These are phyloP conservation scores for Blastocystis sp. DNA, from an alignment of 352 stramenopile species.

Conservation along the genomic window DNA sequence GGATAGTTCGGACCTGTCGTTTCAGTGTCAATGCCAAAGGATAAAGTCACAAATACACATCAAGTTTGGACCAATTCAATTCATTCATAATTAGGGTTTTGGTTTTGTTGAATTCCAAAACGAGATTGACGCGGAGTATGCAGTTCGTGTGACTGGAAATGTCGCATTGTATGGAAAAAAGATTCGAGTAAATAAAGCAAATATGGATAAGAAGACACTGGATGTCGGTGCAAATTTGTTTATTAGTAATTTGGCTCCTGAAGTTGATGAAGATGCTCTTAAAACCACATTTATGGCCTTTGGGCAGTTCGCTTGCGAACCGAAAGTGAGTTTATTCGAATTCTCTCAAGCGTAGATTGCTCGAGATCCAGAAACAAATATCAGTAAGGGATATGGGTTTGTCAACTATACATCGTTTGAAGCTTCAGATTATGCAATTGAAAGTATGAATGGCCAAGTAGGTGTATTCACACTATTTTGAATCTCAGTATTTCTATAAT, in stretches of 20 bases:
- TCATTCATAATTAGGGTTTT: constrained; percentile 78
- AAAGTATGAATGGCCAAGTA: constrained; percentile 94
- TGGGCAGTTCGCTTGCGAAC: constrained; percentile 87
- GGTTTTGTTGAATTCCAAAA: constrained; percentile 97
- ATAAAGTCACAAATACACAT: constrained; percentile 88
- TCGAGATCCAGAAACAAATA: constrained; percentile 75
- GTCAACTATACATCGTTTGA: constrained; percentile 93
- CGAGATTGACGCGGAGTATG: constrained; percentile 92
- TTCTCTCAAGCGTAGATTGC: constrained; percentile 60
- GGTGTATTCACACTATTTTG: background rate
- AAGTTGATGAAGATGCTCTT: constrained; percentile 96
- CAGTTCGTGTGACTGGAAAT: constrained; percentile 96
- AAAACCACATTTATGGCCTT: constrained; percentile 98
- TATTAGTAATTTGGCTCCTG: constrained; percentile 85
- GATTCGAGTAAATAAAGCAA: constrained; percentile 88
- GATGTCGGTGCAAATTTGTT: constrained; percentile 99
- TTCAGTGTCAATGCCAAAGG: constrained; percentile 94
- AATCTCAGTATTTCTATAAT: constrained; percentile 82
- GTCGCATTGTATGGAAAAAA: constrained; percentile 91
- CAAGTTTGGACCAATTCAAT: constrained; percentile 28
- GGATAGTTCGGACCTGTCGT: constrained; percentile 87
- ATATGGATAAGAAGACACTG: constrained; percentile 84
- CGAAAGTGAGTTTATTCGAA: constrained; percentile 73
- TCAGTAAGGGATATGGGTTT: constrained; percentile 90
- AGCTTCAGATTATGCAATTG: constrained; percentile 89